Evolutionary conservation across 2,329 filamentous ascomycete species (phyloP).

Genomic region (Pleurostoma richardsiae): DNA sequence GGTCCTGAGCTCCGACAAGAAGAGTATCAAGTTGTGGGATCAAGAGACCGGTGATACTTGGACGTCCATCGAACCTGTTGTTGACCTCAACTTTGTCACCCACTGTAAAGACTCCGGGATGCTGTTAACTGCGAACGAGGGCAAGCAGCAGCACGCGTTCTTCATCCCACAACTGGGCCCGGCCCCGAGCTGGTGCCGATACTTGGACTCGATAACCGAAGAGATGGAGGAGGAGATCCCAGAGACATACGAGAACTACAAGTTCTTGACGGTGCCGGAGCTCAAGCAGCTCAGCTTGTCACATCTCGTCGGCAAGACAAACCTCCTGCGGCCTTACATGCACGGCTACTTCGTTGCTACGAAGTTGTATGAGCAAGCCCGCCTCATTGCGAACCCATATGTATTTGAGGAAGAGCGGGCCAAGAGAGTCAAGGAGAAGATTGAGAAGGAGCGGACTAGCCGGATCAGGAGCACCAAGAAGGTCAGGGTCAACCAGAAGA

Average conservation of each 20-base stretch:
- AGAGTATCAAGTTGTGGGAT: constrained; percentile 97
- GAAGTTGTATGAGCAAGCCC: constrained; percentile 90
- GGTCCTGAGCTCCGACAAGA: constrained; percentile 86
- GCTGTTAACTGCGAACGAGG: constrained; percentile 95
- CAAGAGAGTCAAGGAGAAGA: constrained; percentile 89
- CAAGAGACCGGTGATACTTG: constrained; percentile 76
- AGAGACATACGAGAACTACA: constrained; percentile 97
- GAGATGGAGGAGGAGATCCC: constrained; percentile 90
- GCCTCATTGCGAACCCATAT: constrained; percentile 89
- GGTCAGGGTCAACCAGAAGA: constrained; percentile 88
- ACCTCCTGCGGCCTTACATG: constrained; percentile 92
- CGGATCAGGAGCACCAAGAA: constrained; percentile 93
- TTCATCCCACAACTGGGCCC: constrained; percentile 92
- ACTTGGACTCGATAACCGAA: constrained; percentile 95
- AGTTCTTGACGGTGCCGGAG: constrained; percentile 88
- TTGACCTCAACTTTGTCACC: constrained; percentile 91
- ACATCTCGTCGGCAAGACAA: constrained; percentile 86
- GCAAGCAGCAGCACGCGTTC: constrained; percentile 89
- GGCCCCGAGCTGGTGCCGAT: constrained; percentile 91
- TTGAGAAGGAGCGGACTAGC: constrained; percentile 94
- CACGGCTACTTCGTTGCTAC: constrained; percentile 98
- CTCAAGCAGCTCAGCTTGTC: constrained; percentile 79
- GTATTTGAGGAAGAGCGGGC: constrained; percentile 88
- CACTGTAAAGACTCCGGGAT: constrained; percentile 92
- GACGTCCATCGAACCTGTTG: constrained; percentile 92